Conservation (phyloP, 495 filamentous ascomycete species). For the Penicillium antarcticum region DNA sequence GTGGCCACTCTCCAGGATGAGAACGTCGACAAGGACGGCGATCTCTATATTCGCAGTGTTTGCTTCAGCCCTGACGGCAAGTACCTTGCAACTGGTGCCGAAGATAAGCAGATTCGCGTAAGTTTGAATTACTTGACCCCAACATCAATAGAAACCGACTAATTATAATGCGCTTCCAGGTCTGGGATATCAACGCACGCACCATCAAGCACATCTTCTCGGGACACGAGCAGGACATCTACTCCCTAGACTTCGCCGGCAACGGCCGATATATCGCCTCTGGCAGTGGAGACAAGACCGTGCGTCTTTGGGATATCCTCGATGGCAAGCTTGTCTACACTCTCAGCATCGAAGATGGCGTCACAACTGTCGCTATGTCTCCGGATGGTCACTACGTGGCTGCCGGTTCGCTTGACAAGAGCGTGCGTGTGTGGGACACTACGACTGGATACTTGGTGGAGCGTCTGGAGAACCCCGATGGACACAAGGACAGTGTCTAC, state of each 20-base stretch:
- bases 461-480: conserved; percentile 79
- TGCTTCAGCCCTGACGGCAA: conserved; percentile 91
- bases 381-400: conserved; percentile 84
- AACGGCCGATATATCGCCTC: conserved; percentile 87
- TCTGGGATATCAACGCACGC: conserved; percentile 79
- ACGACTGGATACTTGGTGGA: conserved; percentile 77
- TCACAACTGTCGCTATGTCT: conserved; percentile 89
- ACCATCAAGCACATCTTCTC: conserved; percentile 78
- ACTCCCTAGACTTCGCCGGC: conserved; percentile 85
- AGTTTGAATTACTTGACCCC: conserved; percentile 26
- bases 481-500: conserved; percentile 91
- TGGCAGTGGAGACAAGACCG: conserved; percentile 82
- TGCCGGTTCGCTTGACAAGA: conserved; percentile 86
- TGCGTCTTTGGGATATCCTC: conserved; percentile 86
- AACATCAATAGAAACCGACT: neutral
- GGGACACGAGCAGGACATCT: conserved; percentile 91
- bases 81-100: conserved; percentile 84
- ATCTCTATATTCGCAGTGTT: conserved; percentile 87
- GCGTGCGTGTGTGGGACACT: conserved; percentile 85
- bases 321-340: conserved; percentile 69
- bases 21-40: conserved; percentile 75
- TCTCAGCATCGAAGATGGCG: conserved; percentile 83
- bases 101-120: conserved; percentile 89
- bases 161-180: conserved; percentile 43
- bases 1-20: conserved; percentile 80